Base-by-base conservation (phyloP, 805 yeast species). In the Tetrapisispora phaffii region DNA sequence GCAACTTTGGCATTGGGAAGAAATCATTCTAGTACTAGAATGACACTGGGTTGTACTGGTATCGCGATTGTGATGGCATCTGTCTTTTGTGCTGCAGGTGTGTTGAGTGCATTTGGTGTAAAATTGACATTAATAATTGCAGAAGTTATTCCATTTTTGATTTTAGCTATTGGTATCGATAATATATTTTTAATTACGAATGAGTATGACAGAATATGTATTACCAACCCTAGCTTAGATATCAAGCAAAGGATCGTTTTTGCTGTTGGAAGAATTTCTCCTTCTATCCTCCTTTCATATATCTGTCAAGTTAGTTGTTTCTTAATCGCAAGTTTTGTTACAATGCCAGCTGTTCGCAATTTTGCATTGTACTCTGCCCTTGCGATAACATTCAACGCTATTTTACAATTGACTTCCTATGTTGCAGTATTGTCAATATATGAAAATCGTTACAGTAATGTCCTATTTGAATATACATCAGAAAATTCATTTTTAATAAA, bases 321-420 rank as follows among this genome's bases (percentile, higher is more conserved):
- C 56, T 63, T 78, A 7, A 67, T 90, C 35, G 96, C 96, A 0
- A 71, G 94, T 0, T 63, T 71, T 4, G 97, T 93, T 7, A 74
- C 81, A 12, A 93, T 93, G 97, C 97, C 97, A 1, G 97, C 97
- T 0, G 97, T 90, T 17, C 74, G 82, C 50, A 93, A 89, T 62
- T 90, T 90, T 70, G 97, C 98, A 0, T 64, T 84, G 13, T 93
- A 86, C 58, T 85, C 95, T 7, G 89, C 96, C 0, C 83, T 87
- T 16, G 90, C 97, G 0, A 81, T 90, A 2, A 56, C 83, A 6
- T 67, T 85, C 54, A 89, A 90, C 59, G 80, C 90, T 1, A 36
- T 78, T 0, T 68, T 90, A 26, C 97, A 90, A 58, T 64, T 88
- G 61, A 86, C 97, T 0, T 77, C 82, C 28, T 89, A 90, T 61